These are phyloP conservation scores for Anaeramoeba flamelloides DNA, from an alignment of 78 protist genomes.

Conservation along the genomic window DNA sequence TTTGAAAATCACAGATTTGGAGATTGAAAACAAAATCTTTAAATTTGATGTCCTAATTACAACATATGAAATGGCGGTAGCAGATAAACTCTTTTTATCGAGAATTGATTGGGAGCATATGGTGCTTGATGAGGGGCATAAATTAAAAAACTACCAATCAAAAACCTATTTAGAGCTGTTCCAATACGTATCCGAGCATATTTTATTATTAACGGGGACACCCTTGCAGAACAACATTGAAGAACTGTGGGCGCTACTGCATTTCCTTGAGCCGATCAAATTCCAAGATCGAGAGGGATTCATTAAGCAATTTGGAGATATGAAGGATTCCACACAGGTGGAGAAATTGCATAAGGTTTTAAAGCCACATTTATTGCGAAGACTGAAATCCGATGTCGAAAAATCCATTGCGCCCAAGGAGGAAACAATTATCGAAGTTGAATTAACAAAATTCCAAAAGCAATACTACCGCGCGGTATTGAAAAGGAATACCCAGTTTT, in stretches of 20 bases:
- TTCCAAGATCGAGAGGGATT: slow-evolving; percentile 17
- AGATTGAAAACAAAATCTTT: no score
- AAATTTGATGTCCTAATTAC: slow-evolving; percentile 34
- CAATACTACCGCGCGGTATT: slow-evolving; percentile 72
- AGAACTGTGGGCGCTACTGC: slow-evolving; percentile 63
- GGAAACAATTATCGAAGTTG: slow-evolving; percentile 18
- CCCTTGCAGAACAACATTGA: slow-evolving; percentile 43
- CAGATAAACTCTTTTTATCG: slow-evolving; percentile 3
- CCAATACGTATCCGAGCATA: slow-evolving; percentile 28
- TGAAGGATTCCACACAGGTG: no score
- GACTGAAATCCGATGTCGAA: slow-evolving; percentile 78
- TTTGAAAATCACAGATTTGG: no score
- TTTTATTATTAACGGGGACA: slow-evolving; percentile 87
- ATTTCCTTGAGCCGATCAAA: slow-evolving; percentile 45
- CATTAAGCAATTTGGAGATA: no score
- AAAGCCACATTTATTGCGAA: slow-evolving; percentile 75
- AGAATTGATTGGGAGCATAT: slow-evolving; percentile 29
- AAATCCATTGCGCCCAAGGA: slow-evolving; percentile 43
- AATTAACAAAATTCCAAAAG: slow-evolving; percentile 66
- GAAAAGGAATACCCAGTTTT: slow-evolving; percentile 42
- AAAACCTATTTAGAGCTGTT: slow-evolving; percentile 25
- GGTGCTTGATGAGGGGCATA: slow-evolving; percentile 94
- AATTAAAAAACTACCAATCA: slow-evolving; percentile 89
- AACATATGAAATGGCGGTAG: slow-evolving; percentile 29
- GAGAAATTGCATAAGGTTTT: slow-evolving; percentile 49